Evolutionary conservation across 2,329 filamentous ascomycete species (phyloP).

Genomic region (Reticulascus tulasneorum): DNA sequence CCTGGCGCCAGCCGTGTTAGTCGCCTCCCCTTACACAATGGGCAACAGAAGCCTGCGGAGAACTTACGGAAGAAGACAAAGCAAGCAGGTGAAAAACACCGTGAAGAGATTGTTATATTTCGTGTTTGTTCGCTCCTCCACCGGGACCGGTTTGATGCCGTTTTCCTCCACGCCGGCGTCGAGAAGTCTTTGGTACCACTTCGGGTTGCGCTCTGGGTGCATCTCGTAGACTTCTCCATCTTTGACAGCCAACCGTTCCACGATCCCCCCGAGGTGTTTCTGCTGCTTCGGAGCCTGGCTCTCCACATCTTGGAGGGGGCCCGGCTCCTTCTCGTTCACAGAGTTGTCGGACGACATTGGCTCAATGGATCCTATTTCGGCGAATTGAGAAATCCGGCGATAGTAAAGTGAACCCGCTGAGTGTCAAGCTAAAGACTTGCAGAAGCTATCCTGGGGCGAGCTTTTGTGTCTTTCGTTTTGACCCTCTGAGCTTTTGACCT

Average conservation of each 20-base stretch:
- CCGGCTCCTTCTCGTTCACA: slow-evolving; percentile 4
- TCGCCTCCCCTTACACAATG: background rate
- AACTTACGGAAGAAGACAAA: slow-evolving; percentile 54
- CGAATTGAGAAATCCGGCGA: too few relatives aligned
- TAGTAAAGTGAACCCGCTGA: too few relatives aligned
- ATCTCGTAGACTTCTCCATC: slow-evolving; percentile 28
- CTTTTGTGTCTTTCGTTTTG: too few relatives aligned
- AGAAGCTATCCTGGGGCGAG: too few relatives aligned
- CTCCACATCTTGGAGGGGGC: slow-evolving; percentile 7
- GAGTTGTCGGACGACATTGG: slow-evolving; percentile 8
- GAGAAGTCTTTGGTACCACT: slow-evolving; percentile 39
- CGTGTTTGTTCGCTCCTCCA: slow-evolving; percentile 49
- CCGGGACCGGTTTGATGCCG: slow-evolving; percentile 53
- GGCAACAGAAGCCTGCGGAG: background rate
- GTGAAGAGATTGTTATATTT: slow-evolving; percentile 55
- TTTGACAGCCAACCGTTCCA: slow-evolving; percentile 17
- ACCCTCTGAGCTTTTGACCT: too few relatives aligned
- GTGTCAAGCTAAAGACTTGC: too few relatives aligned
- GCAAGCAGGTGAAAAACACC: slow-evolving; percentile 55
- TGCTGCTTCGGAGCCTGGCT: slow-evolving; percentile 8
- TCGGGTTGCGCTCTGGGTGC: slow-evolving; percentile 23
- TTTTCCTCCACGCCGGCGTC: slow-evolving; percentile 47
- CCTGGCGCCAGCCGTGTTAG: slow-evolving; percentile 22
- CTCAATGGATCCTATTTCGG: too few relatives aligned
- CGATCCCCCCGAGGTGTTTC: slow-evolving; percentile 14